Evolutionary conservation across 2,329 filamentous ascomycete genomes (phyloP).

Genomic region (Apiospora malaysiana): DNA sequence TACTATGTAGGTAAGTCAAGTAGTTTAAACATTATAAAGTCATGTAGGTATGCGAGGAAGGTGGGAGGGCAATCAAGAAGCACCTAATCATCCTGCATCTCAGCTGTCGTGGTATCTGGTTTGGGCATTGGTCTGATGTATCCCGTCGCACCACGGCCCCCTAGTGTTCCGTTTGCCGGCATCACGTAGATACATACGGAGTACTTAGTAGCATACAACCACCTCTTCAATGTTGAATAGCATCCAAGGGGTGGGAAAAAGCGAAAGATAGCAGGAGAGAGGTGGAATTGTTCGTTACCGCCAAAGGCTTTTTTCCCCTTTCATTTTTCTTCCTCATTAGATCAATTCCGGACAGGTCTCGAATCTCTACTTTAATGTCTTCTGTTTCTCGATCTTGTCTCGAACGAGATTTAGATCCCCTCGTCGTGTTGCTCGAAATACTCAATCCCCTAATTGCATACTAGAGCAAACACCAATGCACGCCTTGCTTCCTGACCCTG

Average conservation of each 20-base stretch:
- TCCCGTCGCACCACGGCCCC: background rate
- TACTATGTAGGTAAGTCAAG: background rate
- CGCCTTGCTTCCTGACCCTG: slow-evolving; percentile 2
- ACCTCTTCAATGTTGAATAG: slow-evolving; percentile 11
- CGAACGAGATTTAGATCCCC: background rate
- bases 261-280: background rate
- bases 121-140: background rate
- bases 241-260: background rate
- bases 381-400: background rate
- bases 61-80: slow-evolving; percentile 7
- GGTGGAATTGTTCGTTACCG: background rate
- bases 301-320: background rate
- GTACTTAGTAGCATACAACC: too few species aligned
- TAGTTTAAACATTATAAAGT: background rate
- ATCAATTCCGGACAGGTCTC: background rate
- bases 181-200: background rate
- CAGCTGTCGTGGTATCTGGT: slow-evolving; percentile 10
- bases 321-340: background rate
- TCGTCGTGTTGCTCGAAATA: slow-evolving; percentile 1
- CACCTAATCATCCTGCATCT: slow-evolving; percentile 17
- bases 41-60: background rate
- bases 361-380: background rate
- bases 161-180: slow-evolving; percentile 11
- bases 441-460: background rate
- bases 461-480: background rate